A percentile compares a stretch with the other conserved stretches of the same genome.
Evolutionary conservation across 108 stramenopile genomes (phyloP).

Genomic region (Nitzschia inconspicua): DNA sequence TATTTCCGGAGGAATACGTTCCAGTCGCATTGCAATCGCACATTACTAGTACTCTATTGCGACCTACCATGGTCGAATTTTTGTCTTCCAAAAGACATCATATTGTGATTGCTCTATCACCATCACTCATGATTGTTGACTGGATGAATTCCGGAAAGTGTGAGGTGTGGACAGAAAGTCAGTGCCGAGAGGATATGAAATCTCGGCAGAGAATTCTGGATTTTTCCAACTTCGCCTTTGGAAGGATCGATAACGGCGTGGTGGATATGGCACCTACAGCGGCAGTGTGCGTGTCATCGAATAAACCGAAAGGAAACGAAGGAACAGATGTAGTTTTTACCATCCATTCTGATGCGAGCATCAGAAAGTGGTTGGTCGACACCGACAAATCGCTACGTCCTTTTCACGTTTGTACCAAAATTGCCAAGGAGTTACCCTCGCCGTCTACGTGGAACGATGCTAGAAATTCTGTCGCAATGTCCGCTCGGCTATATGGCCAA

Average conservation of each 20-base stretch:
- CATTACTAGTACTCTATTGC: conserved; percentile 25
- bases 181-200: conserved; percentile 31
- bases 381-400: conserved; percentile 8
- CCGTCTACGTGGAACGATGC: conserved; percentile 29
- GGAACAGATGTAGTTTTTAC: conserved; percentile 15
- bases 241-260: conserved; percentile 20
- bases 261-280: conserved; percentile 42
- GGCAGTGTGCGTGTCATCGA: conserved; percentile 31
- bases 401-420: conserved; percentile 12
- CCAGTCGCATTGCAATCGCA: conserved; percentile 2
- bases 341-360: conserved; percentile 38
- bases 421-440: background rate
- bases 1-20: conserved; percentile 17
- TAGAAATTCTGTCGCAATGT: conserved; percentile 19
- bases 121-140: conserved; percentile 32
- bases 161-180: conserved; percentile 33
- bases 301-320: background rate
- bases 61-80: conserved; percentile 39
- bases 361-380: conserved; percentile 37
- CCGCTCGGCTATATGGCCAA: conserved; percentile 20
- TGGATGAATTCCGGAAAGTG: conserved; percentile 7
- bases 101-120: conserved; percentile 30
- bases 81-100: background rate
- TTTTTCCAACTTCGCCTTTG: conserved; percentile 18
- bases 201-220: conserved; percentile 16